Evolutionary conservation across 495 filamentous ascomycete genomes (phyloP), one percentile per base, ranked within the genome.

Genomic region (Xylaria bambusicola): DNA sequence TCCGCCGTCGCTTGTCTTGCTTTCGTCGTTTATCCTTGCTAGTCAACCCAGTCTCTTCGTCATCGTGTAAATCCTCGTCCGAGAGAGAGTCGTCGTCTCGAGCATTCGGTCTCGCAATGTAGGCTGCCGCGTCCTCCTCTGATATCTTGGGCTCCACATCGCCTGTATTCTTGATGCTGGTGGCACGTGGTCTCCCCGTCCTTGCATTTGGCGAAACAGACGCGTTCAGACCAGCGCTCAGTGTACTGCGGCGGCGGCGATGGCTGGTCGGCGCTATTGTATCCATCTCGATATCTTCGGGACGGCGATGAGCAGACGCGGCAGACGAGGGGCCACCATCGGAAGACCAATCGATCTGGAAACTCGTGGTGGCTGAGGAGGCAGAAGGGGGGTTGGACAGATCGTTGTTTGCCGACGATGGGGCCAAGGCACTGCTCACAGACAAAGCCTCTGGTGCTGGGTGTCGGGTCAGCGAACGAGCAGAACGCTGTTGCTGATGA

Each of bases 31-130:
- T 83, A 63, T 93, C 88, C 57, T 80, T 82, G 58, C 80, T 80
- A 36, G 91, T 96, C 62, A 97, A 77, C 9, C 91, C 92, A 0
- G 90, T 88, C 77, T 96, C 92, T 72, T 95, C 92, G 69, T 97
- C 92, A 73, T 93, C 90, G 56, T 88, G 85, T n/a, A 88, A 71
- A 45, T 85, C 87, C 57, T 93, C 88, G 60, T 90, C 86, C 2
- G 84, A 83, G 35, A 77, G 46, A 15, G 61, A 67, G 10, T 66
- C 69, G 20, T 72, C 67, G 6, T 27, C 48, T 35, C 54, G 62
- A 40, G 66, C 49, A 12, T 66, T 66, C 9, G 68, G 62, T 33
- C 62, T 48, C 15, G 65, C 64, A 44, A 59, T 41, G 44, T 63
- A 62, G n/a, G 41, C 64, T 26, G 62, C 66, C 35, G 61, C 65